Evolutionary conservation across 108 stramenopile genomes (phyloP).

Genomic region (Conticribra guillardii): DNA sequence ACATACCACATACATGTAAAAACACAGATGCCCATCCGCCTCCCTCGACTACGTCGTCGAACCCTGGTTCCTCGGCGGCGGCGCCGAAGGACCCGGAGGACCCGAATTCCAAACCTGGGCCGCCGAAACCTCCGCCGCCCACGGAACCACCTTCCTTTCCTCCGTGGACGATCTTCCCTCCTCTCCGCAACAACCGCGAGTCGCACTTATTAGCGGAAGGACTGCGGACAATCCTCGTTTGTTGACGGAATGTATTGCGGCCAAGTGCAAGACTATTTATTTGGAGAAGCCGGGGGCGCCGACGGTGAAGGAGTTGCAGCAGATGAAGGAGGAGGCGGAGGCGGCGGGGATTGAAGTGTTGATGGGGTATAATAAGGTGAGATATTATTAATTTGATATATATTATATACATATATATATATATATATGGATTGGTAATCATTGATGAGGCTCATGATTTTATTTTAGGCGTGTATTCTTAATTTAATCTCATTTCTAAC

Average conservation of each 20-base stretch:
- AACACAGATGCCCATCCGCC: conserved; percentile 76
- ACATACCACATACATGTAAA: conserved; percentile 17
- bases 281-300: conserved; percentile 94
- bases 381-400: too few species aligned
- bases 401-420: too few species aligned
- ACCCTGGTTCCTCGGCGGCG: conserved; percentile 88
- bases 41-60: conserved; percentile 84
- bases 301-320: conserved; percentile 77
- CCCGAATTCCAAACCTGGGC: conserved; percentile 78
- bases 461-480: too few species aligned
- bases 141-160: conserved; percentile 64
- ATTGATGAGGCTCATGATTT: too few species aligned
- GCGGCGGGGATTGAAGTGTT: conserved; percentile 79
- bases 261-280: conserved; percentile 76
- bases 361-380: conserved; percentile 92
- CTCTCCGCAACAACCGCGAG: conserved; percentile 67
- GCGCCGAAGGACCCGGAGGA: conserved; percentile 70
- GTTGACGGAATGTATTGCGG: conserved; percentile 80
- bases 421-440: too few species aligned
- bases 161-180: conserved; percentile 74
- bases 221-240: conserved; percentile 90
- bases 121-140: conserved; percentile 48
- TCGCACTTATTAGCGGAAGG: conserved; percentile 87
- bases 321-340: conserved; percentile 75
- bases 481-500: too few species aligned